A percentile compares a stretch with the other conserved stretches of the same genome.
These are phyloP conservation scores for Diplodia mutila DNA, from an alignment of 2,329 filamentous ascomycete genomes.

Conservation along the genomic window DNA sequence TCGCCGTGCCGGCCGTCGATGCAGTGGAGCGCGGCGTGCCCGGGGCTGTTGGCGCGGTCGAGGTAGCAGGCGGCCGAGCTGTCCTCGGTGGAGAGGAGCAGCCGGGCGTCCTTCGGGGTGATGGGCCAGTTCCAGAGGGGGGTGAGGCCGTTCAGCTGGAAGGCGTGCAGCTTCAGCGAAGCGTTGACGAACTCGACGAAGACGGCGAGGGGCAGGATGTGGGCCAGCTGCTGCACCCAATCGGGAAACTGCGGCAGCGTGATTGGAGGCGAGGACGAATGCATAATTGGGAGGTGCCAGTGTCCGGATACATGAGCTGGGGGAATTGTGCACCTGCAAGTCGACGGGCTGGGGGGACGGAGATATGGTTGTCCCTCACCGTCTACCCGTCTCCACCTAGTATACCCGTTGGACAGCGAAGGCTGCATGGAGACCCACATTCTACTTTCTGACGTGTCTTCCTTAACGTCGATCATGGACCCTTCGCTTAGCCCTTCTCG, in stretches of 20 bases:
- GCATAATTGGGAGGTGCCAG: not conserved
- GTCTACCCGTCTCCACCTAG: not conserved
- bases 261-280: not conserved
- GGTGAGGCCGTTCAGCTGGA: constrained; percentile 9
- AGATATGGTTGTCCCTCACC: constrained; percentile 2
- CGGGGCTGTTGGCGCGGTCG: not conserved
- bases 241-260: constrained; percentile 1
- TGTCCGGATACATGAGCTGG: not conserved
- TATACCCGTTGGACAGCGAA: constrained; percentile 12
- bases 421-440: constrained; percentile 11
- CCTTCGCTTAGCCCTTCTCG: constrained; percentile 16
- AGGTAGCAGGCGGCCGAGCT: not conserved
- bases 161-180: constrained; percentile 11
- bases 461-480: constrained; percentile 11
- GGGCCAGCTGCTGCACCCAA: constrained; percentile 18
- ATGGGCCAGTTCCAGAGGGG: constrained; percentile 19
- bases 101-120: constrained; percentile 8
- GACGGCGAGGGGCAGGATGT: constrained; percentile 11
- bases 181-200: constrained; percentile 11
- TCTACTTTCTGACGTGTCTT: constrained; percentile 17
- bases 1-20: constrained; percentile 14
- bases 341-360: not conserved
- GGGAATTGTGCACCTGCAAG: not conserved
- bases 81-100: constrained; percentile 5
- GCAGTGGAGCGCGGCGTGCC: not conserved